A percentile compares a stretch with the other conserved stretches of the same genome.
Conservation (phyloP, 1,139 yeast genomes). For the Scheffersomyces titani region DNA sequence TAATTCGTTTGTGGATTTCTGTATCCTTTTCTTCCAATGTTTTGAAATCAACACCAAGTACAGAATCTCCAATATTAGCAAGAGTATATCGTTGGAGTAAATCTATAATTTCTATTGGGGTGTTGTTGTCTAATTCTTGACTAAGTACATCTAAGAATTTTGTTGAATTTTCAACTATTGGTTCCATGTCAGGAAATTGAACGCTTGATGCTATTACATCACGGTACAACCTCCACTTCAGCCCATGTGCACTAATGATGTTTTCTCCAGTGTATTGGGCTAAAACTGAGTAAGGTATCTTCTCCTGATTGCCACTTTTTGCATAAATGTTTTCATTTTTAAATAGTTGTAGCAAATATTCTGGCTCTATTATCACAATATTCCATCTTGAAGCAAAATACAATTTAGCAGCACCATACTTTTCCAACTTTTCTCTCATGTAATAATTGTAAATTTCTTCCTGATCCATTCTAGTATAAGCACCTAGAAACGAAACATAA, state of each 20-base stretch:
- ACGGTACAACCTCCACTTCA: slow-evolving; percentile 54
- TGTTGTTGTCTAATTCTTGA: slow-evolving; percentile 5
- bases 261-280: slow-evolving; percentile 65
- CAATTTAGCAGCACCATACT: slow-evolving; percentile 58
- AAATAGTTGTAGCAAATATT: slow-evolving; percentile 46
- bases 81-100: slow-evolving; percentile 48
- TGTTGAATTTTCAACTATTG: slow-evolving; percentile 36
- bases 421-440: slow-evolving; percentile 18
- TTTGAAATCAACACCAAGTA: slow-evolving; percentile 52
- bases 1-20: slow-evolving; percentile 40
- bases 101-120: slow-evolving; percentile 33
- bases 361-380: slow-evolving; percentile 53
- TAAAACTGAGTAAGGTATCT: slow-evolving; percentile 57
- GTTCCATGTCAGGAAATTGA: slow-evolving; percentile 47
- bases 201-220: slow-evolving; percentile 47
- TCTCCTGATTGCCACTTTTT: slow-evolving; percentile 62
- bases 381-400: slow-evolving; percentile 69
- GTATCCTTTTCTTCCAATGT: slow-evolving; percentile 24
- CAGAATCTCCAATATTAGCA: slow-evolving; percentile 52
- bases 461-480: slow-evolving; percentile 50
- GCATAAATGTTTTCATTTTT: slow-evolving; percentile 52
- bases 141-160: slow-evolving; percentile 19
- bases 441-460: slow-evolving; percentile 39
- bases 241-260: slow-evolving; percentile 61
- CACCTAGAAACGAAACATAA: slow-evolving; percentile 55